A percentile compares a stretch with the other conserved stretches of the same genome.
Evolutionary conservation across 2,329 filamentous ascomycete species (phyloP).

Genomic region (Ophiocordyceps camponoti-saundersi): DNA sequence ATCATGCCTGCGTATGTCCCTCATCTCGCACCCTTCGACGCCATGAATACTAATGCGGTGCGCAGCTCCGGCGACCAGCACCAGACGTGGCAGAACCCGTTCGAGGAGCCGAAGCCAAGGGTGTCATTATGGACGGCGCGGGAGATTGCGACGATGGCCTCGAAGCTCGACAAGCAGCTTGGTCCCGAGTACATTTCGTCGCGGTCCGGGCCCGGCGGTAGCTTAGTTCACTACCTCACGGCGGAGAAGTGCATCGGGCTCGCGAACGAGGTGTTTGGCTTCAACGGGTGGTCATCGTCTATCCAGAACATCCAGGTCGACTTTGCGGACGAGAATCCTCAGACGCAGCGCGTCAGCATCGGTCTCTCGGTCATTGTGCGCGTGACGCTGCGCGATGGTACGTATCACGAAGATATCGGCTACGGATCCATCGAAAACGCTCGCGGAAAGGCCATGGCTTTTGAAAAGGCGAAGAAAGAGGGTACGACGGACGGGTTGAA

Average conservation of each 20-base stretch:
- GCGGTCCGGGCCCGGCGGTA: constrained; percentile 64
- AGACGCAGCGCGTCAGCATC: constrained; percentile 63
- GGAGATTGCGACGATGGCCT: constrained; percentile 77
- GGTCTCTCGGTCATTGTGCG: constrained; percentile 83
- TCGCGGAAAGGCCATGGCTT: constrained; percentile 86
- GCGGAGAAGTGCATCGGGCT: constrained; percentile 93
- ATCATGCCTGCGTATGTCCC: constrained; percentile 27
- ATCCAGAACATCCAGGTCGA: constrained; percentile 91
- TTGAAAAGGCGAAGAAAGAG: constrained; percentile 98
- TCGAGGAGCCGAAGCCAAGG: constrained; percentile 51
- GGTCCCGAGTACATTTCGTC: constrained; percentile 93
- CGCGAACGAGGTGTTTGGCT: constrained; percentile 89
- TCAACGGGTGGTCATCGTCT: constrained; percentile 95
- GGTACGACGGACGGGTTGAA: constrained; percentile 91
- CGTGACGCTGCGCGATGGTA: constrained; percentile 79
- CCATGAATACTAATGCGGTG: constrained; percentile 5
- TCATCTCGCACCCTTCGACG: constrained; percentile 3
- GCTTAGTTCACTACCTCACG: constrained; percentile 84
- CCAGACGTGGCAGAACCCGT: constrained; percentile 52
- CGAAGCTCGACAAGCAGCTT: constrained; percentile 77
- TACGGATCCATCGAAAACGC: constrained; percentile 95
- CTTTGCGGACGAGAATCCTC: constrained; percentile 75
- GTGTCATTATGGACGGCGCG: constrained; percentile 74
- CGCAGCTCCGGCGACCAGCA: constrained; percentile 52
- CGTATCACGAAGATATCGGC: constrained; percentile 94